Evolutionary conservation across 495 filamentous ascomycete species (phyloP), one percentile per base, ranked within the genome.

Genomic region (Penicillium maclennaniae): DNA sequence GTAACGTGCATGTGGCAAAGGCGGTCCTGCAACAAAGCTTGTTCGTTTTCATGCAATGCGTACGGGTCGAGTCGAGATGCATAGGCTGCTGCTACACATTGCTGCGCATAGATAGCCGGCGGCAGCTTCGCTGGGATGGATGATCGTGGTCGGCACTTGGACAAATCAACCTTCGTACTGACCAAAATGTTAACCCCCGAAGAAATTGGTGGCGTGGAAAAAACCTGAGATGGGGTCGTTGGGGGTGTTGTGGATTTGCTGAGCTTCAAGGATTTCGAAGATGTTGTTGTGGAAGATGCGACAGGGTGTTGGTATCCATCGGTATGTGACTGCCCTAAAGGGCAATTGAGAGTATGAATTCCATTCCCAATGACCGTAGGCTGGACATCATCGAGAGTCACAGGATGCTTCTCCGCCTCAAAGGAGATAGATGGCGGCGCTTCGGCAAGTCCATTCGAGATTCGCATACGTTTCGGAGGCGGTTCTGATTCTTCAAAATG

Each of bases 1-100:
- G 93, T 95, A 49, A 97, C 90, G 62, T 99, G 92, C 28, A 85
- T 76, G 59, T 89, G 85, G 64, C 85, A 95, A 51, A 99, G 83
- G 67, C 93, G 83, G 36, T 88, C 76, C 51, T 87, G 81, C 19
- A 99, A 71, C 45, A 91, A 80, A 54, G 79, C 67, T 66, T 96
- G 91, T 65, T 99, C 93, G 49, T 87, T 83, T n/a, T 76, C 77
- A 69, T 97, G 91, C 15, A 99, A 73, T 15, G 87, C 82, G 69
- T 91, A 96, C 6, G 95, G 93, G 56, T 92, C 90, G 4, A 99
- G 78, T 45, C 93, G 81, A 43, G 91, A 96, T 19, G 89, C 85
- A 67, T 95, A 87, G 38, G 93, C 92, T 7, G 92, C 92, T 45
- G 83, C 77, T 49, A 93, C 86, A 60, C 90, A 92, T 71, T 97